These are phyloP conservation scores for Clonostachys sp. DNA, from an alignment of 2,329 filamentous ascomycete species.

Conservation along the genomic window DNA sequence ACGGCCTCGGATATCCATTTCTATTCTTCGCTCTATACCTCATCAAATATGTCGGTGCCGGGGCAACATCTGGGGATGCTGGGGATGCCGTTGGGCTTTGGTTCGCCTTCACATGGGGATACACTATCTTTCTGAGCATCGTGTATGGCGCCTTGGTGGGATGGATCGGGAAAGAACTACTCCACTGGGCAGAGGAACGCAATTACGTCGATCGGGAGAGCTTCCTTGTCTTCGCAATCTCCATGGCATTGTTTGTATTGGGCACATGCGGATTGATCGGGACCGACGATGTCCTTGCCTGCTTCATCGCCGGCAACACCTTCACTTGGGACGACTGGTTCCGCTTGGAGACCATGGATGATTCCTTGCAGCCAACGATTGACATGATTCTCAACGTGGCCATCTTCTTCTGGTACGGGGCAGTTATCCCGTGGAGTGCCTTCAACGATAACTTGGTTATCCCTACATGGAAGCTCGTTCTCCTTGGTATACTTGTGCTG, in stretches of 20 bases:
- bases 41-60: constrained; percentile 40
- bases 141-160: constrained; percentile 33
- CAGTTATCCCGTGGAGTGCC: constrained; percentile 72
- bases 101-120: constrained; percentile 39
- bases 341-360: constrained; percentile 80
- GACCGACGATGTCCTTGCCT: constrained; percentile 85
- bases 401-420: constrained; percentile 89
- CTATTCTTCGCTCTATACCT: constrained; percentile 38
- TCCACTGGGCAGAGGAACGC: constrained; percentile 79
- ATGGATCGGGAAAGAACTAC: constrained; percentile 30
- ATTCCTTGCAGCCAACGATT: constrained; percentile 88
- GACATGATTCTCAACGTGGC: constrained; percentile 90
- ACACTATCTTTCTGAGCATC: constrained; percentile 36
- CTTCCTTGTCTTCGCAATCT: constrained; percentile 82
- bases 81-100: constrained; percentile 35
- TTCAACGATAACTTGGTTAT: constrained; percentile 67
- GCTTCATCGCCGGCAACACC: constrained; percentile 85
- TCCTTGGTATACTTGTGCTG: constrained; percentile 71
- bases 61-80: constrained; percentile 37
- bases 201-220: constrained; percentile 83
- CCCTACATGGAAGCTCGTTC: constrained; percentile 67
- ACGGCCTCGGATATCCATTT: constrained; percentile 53
- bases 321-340: constrained; percentile 97
- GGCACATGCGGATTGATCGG: constrained; percentile 85
- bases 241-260: constrained; percentile 79